phyloP scores from a whole-genome alignment of 305 asterid species.

The Plantago rigida region DNA sequence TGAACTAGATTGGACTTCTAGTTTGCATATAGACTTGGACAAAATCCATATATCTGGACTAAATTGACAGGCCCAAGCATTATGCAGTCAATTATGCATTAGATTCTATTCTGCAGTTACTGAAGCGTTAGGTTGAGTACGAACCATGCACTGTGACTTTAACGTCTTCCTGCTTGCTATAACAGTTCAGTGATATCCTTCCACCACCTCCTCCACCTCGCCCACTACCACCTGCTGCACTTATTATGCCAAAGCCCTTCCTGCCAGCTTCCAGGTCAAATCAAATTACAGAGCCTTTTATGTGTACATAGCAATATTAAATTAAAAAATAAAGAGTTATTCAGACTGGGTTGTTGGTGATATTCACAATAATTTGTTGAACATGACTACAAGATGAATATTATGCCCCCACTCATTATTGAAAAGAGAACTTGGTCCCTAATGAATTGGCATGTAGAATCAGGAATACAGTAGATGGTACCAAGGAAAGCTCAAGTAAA shows the following conservation, averaged over 20 bases:
- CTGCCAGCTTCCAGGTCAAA: conserved; percentile 59
- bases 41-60: no score
- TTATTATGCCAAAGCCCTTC: conserved; percentile 76
- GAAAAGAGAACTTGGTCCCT: conserved; percentile 12
- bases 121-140: conserved; percentile 31
- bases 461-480: not conserved
- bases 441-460: conserved; percentile 15
- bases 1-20: no score
- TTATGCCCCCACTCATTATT: conserved; percentile 8
- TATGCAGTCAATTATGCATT: conserved; percentile 22
- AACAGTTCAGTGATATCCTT: conserved; percentile 76
- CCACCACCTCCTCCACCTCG: conserved; percentile 99
- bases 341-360: conserved; percentile 12
- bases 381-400: conserved; percentile 13
- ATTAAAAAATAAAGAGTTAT: conserved; percentile 7
- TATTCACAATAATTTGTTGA: conserved; percentile 3
- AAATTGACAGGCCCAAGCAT: not conserved
- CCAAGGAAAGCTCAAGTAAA: not conserved
- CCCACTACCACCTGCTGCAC: conserved; percentile 94
- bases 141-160: conserved; percentile 77
- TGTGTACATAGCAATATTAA: conserved; percentile 7
- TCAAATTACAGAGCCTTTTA: conserved; percentile 25
- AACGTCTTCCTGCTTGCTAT: conserved; percentile 96
- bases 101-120: conserved; percentile 16
- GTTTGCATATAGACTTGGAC: no score